Evolutionary conservation across 2,329 filamentous ascomycete species (phyloP).

Genomic region (Septoria petroselini): DNA sequence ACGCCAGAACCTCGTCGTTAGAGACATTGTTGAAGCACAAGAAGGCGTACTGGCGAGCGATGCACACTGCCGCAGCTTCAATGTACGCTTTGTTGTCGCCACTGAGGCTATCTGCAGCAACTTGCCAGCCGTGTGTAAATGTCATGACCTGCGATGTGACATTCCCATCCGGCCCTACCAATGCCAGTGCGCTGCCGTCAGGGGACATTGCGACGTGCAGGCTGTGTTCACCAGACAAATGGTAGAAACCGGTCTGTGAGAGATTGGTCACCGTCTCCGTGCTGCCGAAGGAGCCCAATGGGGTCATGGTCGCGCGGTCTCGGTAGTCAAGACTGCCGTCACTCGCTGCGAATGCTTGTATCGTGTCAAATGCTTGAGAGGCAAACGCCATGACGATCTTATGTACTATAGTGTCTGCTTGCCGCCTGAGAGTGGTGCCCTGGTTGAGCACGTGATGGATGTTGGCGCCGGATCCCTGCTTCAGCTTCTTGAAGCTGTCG

Average conservation of each 20-base stretch:
- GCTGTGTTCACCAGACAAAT: slow-evolving; percentile 58
- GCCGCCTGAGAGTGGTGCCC: slow-evolving; percentile 56
- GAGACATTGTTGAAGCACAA: slow-evolving; percentile 45
- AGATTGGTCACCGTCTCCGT: slow-evolving; percentile 65
- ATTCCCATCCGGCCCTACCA: slow-evolving; percentile 44
- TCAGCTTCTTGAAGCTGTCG: slow-evolving; percentile 40
- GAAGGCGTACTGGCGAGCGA: slow-evolving; percentile 37
- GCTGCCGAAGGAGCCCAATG: slow-evolving; percentile 60
- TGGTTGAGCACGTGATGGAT: slow-evolving; percentile 21
- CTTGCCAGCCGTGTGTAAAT: slow-evolving; percentile 33
- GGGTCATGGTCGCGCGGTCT: slow-evolving; percentile 69
- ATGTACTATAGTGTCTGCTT: slow-evolving; percentile 65
- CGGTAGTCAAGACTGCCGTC: slow-evolving; percentile 80
- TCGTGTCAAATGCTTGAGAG: slow-evolving; percentile 66
- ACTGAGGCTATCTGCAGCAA: slow-evolving; percentile 29
- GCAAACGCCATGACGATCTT: slow-evolving; percentile 69
- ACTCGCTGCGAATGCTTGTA: slow-evolving; percentile 69
- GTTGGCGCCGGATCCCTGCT: slow-evolving; percentile 21
- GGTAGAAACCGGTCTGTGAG: slow-evolving; percentile 74
- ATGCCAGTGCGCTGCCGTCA: slow-evolving; percentile 47
- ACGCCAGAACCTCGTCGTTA: slow-evolving; percentile 50
- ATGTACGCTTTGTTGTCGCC: slow-evolving; percentile 29
- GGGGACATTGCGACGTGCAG: slow-evolving; percentile 48
- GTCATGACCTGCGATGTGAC: slow-evolving; percentile 37
- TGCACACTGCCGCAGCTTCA: slow-evolving; percentile 35